Evolutionary conservation across 805 yeast genomes (phyloP).

Genomic region (Saturnispora kantuleensis): DNA sequence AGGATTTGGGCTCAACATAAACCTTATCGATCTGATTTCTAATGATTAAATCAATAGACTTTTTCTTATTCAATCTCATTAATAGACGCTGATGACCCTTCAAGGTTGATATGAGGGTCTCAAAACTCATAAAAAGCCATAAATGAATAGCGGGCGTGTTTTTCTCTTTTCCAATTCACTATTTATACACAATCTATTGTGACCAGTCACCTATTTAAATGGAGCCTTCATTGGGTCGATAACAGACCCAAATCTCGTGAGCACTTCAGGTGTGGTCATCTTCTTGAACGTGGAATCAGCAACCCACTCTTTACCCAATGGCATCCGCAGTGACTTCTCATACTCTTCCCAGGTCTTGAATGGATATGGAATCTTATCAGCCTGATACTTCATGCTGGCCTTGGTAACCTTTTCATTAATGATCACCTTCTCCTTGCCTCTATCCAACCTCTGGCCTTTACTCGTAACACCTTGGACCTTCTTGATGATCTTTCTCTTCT

Average conservation of each 20-base stretch:
- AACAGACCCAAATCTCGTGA: constrained; percentile 78
- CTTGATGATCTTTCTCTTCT: constrained; percentile 55
- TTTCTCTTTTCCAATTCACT: not conserved
- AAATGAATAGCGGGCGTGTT: not conserved
- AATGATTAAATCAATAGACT: not conserved
- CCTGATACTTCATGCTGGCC: constrained; percentile 75
- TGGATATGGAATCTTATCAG: constrained; percentile 90
- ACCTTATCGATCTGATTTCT: not conserved
- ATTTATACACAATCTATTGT: not conserved
- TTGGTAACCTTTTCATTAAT: constrained; percentile 82
- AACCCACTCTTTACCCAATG: constrained; percentile 97
- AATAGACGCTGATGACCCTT: not conserved
- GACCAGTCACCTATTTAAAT: constrained; percentile 37
- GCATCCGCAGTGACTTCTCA: constrained; percentile 87
- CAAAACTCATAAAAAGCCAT: not conserved
- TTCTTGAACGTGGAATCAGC: constrained; percentile 79
- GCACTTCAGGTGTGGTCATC: constrained; percentile 79
- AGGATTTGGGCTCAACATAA: not conserved
- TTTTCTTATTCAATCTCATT: not conserved
- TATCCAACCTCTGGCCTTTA: constrained; percentile 68
- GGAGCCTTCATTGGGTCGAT: constrained; percentile 89
- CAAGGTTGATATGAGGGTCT: not conserved
- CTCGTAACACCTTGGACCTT: constrained; percentile 69
- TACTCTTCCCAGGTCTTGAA: constrained; percentile 90
- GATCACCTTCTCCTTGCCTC: constrained; percentile 67